Conservation (phyloP, 306 rosid species). For the Cucurbita moschata region DNA sequence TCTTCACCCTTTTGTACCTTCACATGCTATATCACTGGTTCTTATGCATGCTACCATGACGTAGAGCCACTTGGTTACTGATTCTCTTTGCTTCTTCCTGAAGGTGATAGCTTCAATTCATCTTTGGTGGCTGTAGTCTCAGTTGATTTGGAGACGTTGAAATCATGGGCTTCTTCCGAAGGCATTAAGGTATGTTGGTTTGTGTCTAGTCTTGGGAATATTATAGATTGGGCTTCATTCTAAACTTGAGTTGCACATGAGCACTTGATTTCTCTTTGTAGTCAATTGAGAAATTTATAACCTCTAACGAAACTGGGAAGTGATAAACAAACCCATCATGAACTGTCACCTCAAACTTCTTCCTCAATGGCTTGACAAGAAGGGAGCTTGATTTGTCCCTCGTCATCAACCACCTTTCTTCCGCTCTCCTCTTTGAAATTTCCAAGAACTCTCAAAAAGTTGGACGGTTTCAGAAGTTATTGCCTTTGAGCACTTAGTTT, state of each 20-base stretch:
- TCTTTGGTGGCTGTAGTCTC: slow-evolving; percentile 69
- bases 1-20: not conserved
- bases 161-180: slow-evolving; percentile 78
- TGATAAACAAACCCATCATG: not conserved
- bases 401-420: no score
- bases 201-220: not conserved
- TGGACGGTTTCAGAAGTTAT: no score
- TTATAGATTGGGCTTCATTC: not conserved
- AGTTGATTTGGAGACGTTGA: slow-evolving; percentile 59
- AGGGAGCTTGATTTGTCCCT: no score
- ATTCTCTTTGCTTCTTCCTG: slow-evolving; percentile 4
- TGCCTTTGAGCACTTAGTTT: no score
- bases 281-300: not conserved
- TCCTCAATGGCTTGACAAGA: no score
- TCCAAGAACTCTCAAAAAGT: no score
- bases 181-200: slow-evolving; percentile 42
- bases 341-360: not conserved
- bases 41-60: not conserved
- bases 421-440: no score
- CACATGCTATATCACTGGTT: not conserved
- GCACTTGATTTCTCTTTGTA: not conserved
- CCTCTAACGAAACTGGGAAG: not conserved
- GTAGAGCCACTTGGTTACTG: slow-evolving; percentile 11
- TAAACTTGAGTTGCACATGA: not conserved
- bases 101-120: slow-evolving; percentile 92